Percentiles rank a stretch among this genome's conserved stretches.
phyloP scores from a whole-genome alignment of 202 grass and related monocot genomes.

The Tripidium arundinaceum region DNA sequence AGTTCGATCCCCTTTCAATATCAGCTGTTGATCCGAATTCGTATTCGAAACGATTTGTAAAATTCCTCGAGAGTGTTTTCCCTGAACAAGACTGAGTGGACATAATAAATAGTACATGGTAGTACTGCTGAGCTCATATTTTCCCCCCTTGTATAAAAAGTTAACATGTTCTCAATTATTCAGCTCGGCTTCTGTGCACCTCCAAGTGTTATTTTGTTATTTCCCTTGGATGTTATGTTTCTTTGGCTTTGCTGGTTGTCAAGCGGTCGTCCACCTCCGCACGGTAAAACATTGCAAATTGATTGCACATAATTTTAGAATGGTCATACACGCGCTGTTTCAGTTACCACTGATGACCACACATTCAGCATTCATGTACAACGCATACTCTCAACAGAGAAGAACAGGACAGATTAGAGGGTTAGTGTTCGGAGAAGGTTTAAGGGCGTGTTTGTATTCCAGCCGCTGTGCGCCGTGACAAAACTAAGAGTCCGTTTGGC shows the following conservation, averaged over 20 bases:
- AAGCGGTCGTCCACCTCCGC: neutral
- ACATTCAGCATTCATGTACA: neutral
- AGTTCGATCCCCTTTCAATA: constrained; percentile 87
- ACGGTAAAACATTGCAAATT: neutral
- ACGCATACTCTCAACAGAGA: neutral
- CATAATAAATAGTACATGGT: constrained; percentile 21
- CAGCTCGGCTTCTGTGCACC: constrained; percentile 4
- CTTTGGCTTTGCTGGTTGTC: neutral
- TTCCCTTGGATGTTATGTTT: neutral
- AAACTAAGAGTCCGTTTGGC: no score
- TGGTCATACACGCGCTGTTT: neutral
- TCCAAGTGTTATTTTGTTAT: neutral
- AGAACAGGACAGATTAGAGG: no score
- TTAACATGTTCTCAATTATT: neutral
- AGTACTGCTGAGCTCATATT: neutral
- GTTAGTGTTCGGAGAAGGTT: neutral
- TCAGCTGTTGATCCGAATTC: constrained; percentile 72
- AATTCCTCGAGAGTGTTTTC: constrained; percentile 81
- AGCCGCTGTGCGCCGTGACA: no score
- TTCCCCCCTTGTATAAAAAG: constrained; percentile 17
- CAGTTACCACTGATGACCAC: neutral
- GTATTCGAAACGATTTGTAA: constrained; percentile 79
- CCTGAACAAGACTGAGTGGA: constrained; percentile 44
- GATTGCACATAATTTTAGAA: neutral
- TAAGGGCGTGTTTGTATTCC: no score